phyloP scores from a whole-genome alignment of 2,329 filamentous ascomycete genomes.

The Nakataea oryzae region DNA sequence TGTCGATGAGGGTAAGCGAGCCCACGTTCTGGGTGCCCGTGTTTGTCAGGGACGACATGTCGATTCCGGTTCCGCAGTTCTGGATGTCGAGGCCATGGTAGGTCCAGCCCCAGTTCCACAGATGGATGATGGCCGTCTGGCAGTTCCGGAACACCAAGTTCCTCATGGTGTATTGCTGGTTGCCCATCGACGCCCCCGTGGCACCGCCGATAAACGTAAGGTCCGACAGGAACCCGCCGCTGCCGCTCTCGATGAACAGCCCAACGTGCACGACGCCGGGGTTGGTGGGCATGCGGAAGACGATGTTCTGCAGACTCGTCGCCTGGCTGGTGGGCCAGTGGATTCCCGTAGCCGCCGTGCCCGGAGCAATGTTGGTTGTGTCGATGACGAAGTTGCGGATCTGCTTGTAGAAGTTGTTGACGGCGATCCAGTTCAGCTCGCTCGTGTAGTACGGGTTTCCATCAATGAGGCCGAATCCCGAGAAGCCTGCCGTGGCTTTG shows the following conservation, averaged over 20 bases:
- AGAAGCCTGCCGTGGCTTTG: slow-evolving; percentile 33
- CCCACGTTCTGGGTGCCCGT: slow-evolving; percentile 48
- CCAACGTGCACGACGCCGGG: slow-evolving; percentile 43
- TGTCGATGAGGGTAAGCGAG: slow-evolving; percentile 62
- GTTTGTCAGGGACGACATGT: slow-evolving; percentile 39
- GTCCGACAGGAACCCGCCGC: slow-evolving; percentile 30
- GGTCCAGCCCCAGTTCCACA: slow-evolving; percentile 68
- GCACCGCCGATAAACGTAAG: slow-evolving; percentile 51
- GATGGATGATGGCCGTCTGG: slow-evolving; percentile 49
- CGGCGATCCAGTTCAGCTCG: slow-evolving; percentile 38
- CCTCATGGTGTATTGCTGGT: slow-evolving; percentile 60
- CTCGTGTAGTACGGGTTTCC: slow-evolving; percentile 33
- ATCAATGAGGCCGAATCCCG: slow-evolving; percentile 35
- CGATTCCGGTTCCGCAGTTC: slow-evolving; percentile 48
- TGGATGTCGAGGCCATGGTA: slow-evolving; percentile 51
- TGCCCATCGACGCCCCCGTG: slow-evolving; percentile 52
- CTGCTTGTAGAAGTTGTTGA: slow-evolving; percentile 51
- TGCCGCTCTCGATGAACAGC: slow-evolving; percentile 46
- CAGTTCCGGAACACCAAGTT: slow-evolving; percentile 57
- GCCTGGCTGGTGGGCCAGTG: slow-evolving; percentile 64
- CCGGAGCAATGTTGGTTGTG: slow-evolving; percentile 39
- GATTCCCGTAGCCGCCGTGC: slow-evolving; percentile 40
- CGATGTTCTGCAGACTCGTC: slow-evolving; percentile 46
- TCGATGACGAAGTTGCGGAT: slow-evolving; percentile 50
- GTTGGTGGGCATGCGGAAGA: slow-evolving; percentile 39